A percentile compares a stretch with the other conserved stretches of the same genome.
phyloP scores from a whole-genome alignment of 2,329 filamentous ascomycete genomes.

The Aspergillus hiratsukae region DNA sequence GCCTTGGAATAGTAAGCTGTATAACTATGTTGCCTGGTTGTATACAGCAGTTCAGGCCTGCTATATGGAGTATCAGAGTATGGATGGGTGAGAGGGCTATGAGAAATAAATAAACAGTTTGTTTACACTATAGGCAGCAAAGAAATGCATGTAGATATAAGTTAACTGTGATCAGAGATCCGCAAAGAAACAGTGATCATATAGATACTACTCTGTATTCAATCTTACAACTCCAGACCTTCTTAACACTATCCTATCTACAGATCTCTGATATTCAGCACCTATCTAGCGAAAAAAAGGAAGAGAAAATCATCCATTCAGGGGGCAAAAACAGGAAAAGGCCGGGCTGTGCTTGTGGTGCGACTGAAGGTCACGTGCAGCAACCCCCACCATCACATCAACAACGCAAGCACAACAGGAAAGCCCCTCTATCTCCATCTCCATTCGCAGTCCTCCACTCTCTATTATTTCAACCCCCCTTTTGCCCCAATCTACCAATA shows the following conservation, averaged over 20 bases:
- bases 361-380: constrained; percentile 18
- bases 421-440: constrained; percentile 34
- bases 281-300: not conserved
- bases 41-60: not conserved
- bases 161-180: not conserved
- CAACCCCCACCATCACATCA: constrained; percentile 25
- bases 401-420: constrained; percentile 24
- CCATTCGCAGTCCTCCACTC: constrained; percentile 9
- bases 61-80: not conserved
- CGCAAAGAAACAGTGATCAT: not conserved
- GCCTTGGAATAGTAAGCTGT: not conserved
- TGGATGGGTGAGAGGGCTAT: no score
- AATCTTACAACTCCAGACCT: not conserved
- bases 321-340: constrained; percentile 5
- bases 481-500: not conserved
- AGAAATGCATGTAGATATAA: not conserved
- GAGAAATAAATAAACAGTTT: no score
- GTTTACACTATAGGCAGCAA: not conserved
- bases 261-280: not conserved
- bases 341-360: constrained; percentile 17
- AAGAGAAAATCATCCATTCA: constrained; percentile 1
- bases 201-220: no score
- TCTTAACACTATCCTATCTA: not conserved
- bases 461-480: constrained; percentile 13
- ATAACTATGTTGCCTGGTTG: not conserved